These are phyloP conservation scores for Aspergillus uvarum DNA, from an alignment of 2,329 filamentous ascomycete genomes.

Conservation along the genomic window DNA sequence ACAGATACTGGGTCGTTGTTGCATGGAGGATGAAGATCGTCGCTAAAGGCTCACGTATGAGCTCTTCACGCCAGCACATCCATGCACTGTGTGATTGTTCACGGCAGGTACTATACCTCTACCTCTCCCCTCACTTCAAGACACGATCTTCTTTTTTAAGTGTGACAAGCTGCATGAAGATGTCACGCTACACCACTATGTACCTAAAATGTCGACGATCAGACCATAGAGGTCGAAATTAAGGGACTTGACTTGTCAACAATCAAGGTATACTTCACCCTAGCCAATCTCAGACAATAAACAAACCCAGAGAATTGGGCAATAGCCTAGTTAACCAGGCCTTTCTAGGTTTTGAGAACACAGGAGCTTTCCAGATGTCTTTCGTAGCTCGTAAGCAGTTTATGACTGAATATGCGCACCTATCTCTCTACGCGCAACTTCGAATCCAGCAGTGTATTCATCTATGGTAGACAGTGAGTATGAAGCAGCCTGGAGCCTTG, in stretches of 20 bases:
- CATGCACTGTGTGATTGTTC: neutral
- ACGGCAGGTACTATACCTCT: neutral
- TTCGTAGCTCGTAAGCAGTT: no score
- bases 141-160: neutral
- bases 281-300: neutral
- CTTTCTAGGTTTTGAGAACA: no score
- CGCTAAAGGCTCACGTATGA: neutral
- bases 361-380: no score
- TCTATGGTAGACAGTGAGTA: neutral
- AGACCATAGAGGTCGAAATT: conserved; percentile 4
- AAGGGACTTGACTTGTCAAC: neutral
- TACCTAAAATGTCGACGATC: conserved; percentile 2
- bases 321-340: no score
- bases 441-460: no score
- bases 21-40: neutral
- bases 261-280: neutral
- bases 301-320: neutral
- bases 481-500: neutral
- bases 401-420: no score
- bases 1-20: neutral
- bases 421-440: no score
- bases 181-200: conserved; percentile 6
- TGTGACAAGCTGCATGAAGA: conserved; percentile 3
- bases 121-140: neutral
- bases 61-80: conserved; percentile 2